These are phyloP conservation scores for Chrysosporium queenslandicum DNA, from an alignment of 2,329 filamentous ascomycete species.

Conservation along the genomic window DNA sequence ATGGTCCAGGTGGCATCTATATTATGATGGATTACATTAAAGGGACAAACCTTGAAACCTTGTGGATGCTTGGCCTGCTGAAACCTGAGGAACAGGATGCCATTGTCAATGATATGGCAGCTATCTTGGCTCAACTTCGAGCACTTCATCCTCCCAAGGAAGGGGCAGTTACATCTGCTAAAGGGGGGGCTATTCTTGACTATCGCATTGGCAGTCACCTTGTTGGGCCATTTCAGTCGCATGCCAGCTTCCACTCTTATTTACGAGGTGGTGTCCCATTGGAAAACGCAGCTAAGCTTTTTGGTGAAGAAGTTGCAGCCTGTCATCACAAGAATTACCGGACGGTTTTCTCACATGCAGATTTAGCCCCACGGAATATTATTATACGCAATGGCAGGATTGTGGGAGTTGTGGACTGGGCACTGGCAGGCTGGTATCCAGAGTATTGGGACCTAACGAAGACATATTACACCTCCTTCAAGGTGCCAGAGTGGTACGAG, in stretches of 20 bases:
- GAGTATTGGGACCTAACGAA: conserved; percentile 21
- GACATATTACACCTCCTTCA: conserved; percentile 14
- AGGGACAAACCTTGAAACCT: conserved; percentile 10
- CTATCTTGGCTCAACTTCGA: conserved; percentile 16
- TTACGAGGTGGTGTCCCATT: conserved; percentile 15
- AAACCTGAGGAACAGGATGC: conserved; percentile 13
- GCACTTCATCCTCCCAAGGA: conserved; percentile 13
- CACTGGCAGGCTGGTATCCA: conserved; percentile 22
- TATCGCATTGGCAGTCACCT: conserved; percentile 15
- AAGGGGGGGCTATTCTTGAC: conserved; percentile 15
- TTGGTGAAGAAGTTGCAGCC: conserved; percentile 14
- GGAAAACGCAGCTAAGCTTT: conserved; percentile 14
- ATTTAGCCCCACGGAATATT: conserved; percentile 22
- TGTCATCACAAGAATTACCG: conserved; percentile 14
- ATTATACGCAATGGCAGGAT: conserved; percentile 19
- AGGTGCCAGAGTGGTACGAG: conserved; percentile 14
- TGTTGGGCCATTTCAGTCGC: conserved; percentile 14
- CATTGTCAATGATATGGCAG: conserved; percentile 15
- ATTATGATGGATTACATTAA: not conserved
- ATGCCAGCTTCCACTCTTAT: conserved; percentile 16
- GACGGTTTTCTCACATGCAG: conserved; percentile 20
- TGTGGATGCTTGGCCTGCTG: conserved; percentile 15
- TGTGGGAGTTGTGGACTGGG: conserved; percentile 22
- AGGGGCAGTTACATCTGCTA: conserved; percentile 13
- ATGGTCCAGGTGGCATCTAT: conserved; percentile 16